Conservation (phyloP, 1,284 basidiomycete genomes). For the Termitomyces sp. region DNA sequence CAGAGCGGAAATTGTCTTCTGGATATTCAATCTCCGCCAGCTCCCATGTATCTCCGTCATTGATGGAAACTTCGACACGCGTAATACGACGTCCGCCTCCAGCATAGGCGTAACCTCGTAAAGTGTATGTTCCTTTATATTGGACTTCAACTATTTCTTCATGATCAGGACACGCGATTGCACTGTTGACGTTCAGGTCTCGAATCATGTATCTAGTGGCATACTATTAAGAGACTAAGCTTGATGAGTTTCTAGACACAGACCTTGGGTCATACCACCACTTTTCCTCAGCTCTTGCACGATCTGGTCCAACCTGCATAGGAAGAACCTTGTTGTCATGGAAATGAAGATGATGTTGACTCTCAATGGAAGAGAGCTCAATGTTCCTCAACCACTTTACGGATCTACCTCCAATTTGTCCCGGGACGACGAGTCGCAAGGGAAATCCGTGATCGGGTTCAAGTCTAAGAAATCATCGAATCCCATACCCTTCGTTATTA, state of each 20-base stretch:
- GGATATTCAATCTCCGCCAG: constrained; percentile 42
- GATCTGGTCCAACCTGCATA: constrained; percentile 48
- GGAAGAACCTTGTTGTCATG: constrained; percentile 66
- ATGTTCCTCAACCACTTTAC: constrained; percentile 62
- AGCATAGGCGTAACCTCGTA: constrained; percentile 59
- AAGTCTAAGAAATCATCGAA: constrained; percentile 18
- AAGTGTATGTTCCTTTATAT: constrained; percentile 27
- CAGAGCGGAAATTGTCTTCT: constrained; percentile 48
- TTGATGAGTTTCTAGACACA: constrained; percentile 1
- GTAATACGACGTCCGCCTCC: constrained; percentile 62
- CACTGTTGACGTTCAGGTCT: constrained; percentile 62
- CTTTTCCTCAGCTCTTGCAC: constrained; percentile 47
- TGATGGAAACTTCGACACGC: constrained; percentile 57
- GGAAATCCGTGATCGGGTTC: constrained; percentile 68
- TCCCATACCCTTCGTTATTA: background rate
- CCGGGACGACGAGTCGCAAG: constrained; percentile 55
- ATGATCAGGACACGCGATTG: constrained; percentile 56
- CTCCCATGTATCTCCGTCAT: constrained; percentile 53
- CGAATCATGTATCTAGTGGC: constrained; percentile 38
- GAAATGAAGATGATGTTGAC: constrained; percentile 46
- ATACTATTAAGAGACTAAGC: constrained; percentile 14
- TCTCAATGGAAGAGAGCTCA: constrained; percentile 49
- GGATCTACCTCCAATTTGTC: constrained; percentile 59
- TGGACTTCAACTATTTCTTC: constrained; percentile 38
- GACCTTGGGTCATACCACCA: constrained; percentile 65